Base-by-base conservation (phyloP, 441 rosid species). In the Raphanus hybrid region DNA sequence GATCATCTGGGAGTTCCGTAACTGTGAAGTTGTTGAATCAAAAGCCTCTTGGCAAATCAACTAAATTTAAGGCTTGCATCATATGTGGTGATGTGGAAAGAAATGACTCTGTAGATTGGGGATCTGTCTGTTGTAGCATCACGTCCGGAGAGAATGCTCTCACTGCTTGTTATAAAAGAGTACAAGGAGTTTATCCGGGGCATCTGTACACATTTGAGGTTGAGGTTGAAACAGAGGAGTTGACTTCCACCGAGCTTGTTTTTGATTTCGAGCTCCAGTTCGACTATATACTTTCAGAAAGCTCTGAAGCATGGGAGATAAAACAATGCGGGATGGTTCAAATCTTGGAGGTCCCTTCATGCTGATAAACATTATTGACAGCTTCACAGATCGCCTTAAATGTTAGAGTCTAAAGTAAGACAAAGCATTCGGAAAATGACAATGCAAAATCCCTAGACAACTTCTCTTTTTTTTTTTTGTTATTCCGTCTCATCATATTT, bases 231-330 rank as follows among this genome's bases (percentile, higher is more conserved):
- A 11, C 4, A 54, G 16, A n/a, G 64, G 64, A 73, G 63, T 3
- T 72, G 61, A 32, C 61, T 62, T 72, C 69, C 26, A 48, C 14
- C 1, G 52, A 72, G 52, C 20, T 72, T 48, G 20, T 32, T 48
- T n/a, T 48, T 48, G 16, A 48, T 5, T 48, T 48, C 55, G 55
- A 48, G 55, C 3, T 12, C 15, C 7, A 45, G 7, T 45, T n/a
- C n/a, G n/a, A 1, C 1, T 3, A 3, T 43, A 0, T 2, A 43
- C n/a, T 10, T 43, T 9, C 2, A 9, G 50, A 12, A 11, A 45
- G 2, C 1, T 11, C 6, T 3, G 2, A 48, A 48, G 2, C 16
- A 48, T n/a, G 8, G 16, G 18, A 9, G 59, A 71, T 61, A 61
- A 61, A 15, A 45, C 48, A 61, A 45, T 71, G 75, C 0, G 60